Evolutionary conservation across 2,329 filamentous ascomycete genomes (phyloP).

Genomic region (Dothideomycetes sp.): DNA sequence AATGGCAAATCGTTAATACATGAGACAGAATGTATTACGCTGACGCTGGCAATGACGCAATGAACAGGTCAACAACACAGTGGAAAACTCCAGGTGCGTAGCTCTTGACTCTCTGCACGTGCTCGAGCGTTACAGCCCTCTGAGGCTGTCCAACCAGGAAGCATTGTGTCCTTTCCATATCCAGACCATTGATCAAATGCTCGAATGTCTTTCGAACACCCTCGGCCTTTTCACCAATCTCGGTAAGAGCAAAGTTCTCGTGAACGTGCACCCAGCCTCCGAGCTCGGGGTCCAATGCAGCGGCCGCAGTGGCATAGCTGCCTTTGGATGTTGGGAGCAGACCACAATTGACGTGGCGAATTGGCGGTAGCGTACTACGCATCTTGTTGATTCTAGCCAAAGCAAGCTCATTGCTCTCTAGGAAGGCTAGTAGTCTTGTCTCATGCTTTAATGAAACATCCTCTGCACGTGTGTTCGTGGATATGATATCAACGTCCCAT

Average conservation of each 20-base stretch:
- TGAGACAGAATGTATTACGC: too few relatives aligned
- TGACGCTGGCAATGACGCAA: not conserved
- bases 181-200: constrained; percentile 11
- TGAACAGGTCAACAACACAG: constrained; percentile 46
- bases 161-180: constrained; percentile 7
- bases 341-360: constrained; percentile 50
- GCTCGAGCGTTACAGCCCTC: constrained; percentile 18
- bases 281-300: constrained; percentile 30
- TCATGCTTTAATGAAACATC: not conserved
- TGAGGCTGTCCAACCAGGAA: not conserved
- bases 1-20: too few relatives aligned
- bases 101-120: constrained; percentile 45
- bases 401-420: constrained; percentile 28
- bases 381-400: constrained; percentile 14
- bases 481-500: constrained; percentile 19
- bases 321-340: constrained; percentile 41
- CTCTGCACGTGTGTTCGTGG: constrained; percentile 5
- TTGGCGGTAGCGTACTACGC: constrained; percentile 18
- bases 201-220: constrained; percentile 26
- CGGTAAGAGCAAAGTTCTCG: constrained; percentile 43
- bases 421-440: constrained; percentile 26
- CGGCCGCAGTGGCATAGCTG: constrained; percentile 39
- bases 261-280: constrained; percentile 51
- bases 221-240: constrained; percentile 33
- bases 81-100: constrained; percentile 52